Evolutionary conservation across 2,329 filamentous ascomycete species (phyloP).

Genomic region (Beauveria caledonica): DNA sequence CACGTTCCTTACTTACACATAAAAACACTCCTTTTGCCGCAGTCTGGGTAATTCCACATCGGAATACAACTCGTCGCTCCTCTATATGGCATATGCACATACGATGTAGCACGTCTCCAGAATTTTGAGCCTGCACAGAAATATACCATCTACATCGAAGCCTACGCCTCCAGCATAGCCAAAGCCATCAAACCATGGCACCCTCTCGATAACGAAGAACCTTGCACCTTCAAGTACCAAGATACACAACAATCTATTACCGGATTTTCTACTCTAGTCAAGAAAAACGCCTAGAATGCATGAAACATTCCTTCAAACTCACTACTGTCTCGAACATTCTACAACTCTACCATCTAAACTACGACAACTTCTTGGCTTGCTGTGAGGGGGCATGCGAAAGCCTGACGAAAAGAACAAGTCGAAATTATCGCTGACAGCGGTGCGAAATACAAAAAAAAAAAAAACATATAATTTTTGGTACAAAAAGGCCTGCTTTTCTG

Average conservation of each 20-base stretch:
- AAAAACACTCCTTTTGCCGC: background rate
- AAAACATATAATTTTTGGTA: background rate
- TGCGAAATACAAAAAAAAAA: background rate
- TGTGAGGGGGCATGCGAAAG: background rate
- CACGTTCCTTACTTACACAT: background rate
- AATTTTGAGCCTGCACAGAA: background rate
- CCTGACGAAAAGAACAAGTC: background rate
- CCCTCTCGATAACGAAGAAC: slow-evolving; percentile 4
- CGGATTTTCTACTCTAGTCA: background rate
- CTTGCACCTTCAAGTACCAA: background rate
- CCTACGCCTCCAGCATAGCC: background rate
- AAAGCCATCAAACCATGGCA: background rate
- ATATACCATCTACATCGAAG: background rate
- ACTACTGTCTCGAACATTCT: background rate
- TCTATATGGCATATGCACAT: background rate
- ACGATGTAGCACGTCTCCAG: background rate
- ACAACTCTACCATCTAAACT: background rate
- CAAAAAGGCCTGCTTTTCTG: background rate
- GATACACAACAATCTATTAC: background rate
- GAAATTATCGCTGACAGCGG: background rate
- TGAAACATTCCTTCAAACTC: too few species aligned
- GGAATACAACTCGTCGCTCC: background rate
- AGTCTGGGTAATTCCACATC: background rate
- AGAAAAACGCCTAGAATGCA: background rate
- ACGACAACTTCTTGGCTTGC: background rate